These are phyloP conservation scores for Pseudognaphalium luteoalbum DNA, from an alignment of 129 eudicot species.

Conservation along the genomic window DNA sequence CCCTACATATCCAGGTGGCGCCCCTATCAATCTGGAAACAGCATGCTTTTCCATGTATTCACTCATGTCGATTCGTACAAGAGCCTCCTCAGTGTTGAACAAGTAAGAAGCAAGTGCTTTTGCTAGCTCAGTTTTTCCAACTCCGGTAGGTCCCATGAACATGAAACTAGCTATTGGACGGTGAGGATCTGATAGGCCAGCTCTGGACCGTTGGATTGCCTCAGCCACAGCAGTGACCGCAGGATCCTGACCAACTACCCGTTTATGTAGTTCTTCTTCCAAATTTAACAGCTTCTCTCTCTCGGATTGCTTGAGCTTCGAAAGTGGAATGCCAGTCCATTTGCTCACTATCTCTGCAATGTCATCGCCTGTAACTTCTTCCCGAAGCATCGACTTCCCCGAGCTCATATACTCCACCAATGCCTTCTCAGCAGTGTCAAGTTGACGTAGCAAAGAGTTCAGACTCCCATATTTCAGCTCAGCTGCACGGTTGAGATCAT, in stretches of 20 bases:
- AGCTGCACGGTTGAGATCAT: constrained; percentile 98
- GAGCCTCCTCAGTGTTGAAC: constrained; percentile 96
- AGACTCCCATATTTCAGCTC: constrained; percentile 93
- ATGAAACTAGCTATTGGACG: constrained; percentile 99
- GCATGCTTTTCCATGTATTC: constrained; percentile 99
- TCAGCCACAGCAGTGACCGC: constrained; percentile 93
- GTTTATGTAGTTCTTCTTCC: constrained; percentile 83
- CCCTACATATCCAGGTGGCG: constrained; percentile 99
- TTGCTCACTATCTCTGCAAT: constrained; percentile 96
- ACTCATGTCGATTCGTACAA: constrained; percentile 99
- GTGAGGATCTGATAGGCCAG: constrained; percentile 96
- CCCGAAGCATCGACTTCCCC: constrained; percentile 99
- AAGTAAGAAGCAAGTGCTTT: constrained; percentile 91
- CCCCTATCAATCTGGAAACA: constrained; percentile 88
- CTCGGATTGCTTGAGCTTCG: constrained; percentile 91
- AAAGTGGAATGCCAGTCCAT: constrained; percentile 99
- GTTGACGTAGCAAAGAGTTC: constrained; percentile 80
- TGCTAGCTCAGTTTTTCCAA: constrained; percentile 97
- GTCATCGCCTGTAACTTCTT: constrained; percentile 90
- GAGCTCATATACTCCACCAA: constrained; percentile 79
- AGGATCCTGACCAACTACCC: constrained; percentile 95
- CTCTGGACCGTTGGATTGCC: constrained; percentile 97
- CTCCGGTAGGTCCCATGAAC: constrained; percentile 99
- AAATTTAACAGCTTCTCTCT: constrained; percentile 73
- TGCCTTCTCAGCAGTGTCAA: constrained; percentile 84